Conservation (phyloP, 345 rosid genomes). For the Eucalyptus pumila region DNA sequence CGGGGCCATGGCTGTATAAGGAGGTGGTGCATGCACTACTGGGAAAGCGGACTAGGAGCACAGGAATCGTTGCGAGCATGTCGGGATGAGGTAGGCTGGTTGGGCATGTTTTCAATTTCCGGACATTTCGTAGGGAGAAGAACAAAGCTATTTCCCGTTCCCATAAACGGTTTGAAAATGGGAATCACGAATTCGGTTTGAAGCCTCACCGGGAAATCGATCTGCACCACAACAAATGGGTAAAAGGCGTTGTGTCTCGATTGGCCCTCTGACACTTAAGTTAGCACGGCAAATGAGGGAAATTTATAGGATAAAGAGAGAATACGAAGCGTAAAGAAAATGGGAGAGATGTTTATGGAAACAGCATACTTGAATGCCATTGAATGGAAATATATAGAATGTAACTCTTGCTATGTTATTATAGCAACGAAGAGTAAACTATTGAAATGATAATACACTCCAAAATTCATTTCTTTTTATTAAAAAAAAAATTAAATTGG, state of each 20-base stretch:
- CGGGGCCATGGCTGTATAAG: no score
- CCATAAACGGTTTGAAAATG: background rate
- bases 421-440: background rate
- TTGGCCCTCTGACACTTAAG: background rate
- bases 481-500: no score
- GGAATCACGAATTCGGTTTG: background rate
- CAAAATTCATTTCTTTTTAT: no score
- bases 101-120: background rate
- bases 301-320: background rate
- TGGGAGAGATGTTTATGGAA: background rate
- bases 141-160: background rate
- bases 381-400: background rate
- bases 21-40: no score
- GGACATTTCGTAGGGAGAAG: background rate
- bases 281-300: background rate
- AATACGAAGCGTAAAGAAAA: background rate
- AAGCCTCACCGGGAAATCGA: background rate
- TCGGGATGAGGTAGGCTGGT: no score
- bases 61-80: no score
- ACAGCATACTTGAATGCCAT: background rate
- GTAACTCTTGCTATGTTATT: background rate
- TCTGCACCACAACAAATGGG: background rate
- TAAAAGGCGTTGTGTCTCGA: background rate
- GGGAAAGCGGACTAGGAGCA: no score
- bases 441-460: background rate